These are phyloP conservation scores for Chaetomium fimeti DNA, from an alignment of 495 filamentous ascomycete genomes.

Conservation along the genomic window DNA sequence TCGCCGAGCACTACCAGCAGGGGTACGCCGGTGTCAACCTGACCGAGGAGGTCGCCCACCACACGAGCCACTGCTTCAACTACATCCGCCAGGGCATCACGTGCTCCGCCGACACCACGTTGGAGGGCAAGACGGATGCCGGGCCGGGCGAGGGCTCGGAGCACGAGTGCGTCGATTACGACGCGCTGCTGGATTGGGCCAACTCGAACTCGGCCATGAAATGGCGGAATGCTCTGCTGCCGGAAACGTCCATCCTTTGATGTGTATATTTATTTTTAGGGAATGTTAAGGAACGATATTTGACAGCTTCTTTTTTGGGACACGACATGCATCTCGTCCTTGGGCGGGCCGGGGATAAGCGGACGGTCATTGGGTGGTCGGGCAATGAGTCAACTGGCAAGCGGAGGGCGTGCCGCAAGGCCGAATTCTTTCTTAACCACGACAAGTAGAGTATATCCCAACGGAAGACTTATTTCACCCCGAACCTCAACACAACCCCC, in stretches of 20 bases:
- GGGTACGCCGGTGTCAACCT: constrained; percentile 42
- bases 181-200: constrained; percentile 42
- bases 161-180: constrained; percentile 45
- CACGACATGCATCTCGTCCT: background rate
- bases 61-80: constrained; percentile 52
- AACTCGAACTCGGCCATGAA: constrained; percentile 35
- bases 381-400: background rate
- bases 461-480: no score
- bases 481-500: background rate
- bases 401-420: no score
- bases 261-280: background rate
- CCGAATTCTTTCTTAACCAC: no score
- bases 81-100: constrained; percentile 50
- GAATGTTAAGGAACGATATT: background rate
- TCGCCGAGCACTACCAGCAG: constrained; percentile 43
- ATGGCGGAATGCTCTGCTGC: constrained; percentile 23
- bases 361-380: background rate
- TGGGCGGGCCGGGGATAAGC: background rate
- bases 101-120: constrained; percentile 47
- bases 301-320: background rate
- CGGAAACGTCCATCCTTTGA: constrained; percentile 21
- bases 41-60: constrained; percentile 44
- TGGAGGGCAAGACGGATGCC: constrained; percentile 47
- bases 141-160: constrained; percentile 47
- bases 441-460: no score